Base-by-base conservation (phyloP, 495 filamentous ascomycete species). In the Thermothielavioides terrestris region DNA sequence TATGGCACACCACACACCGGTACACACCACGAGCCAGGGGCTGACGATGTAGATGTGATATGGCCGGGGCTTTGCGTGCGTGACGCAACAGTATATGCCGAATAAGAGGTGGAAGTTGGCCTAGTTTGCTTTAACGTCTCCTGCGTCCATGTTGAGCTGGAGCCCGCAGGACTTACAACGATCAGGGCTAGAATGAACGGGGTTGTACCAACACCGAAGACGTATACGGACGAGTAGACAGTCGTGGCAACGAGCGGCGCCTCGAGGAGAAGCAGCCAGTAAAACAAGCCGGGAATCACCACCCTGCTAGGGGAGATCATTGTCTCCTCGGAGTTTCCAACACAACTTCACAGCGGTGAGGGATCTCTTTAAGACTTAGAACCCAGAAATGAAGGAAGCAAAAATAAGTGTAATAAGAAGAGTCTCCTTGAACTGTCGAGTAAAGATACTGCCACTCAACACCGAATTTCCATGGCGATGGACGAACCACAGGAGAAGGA, bases 191-290 rank as follows among this genome's bases (percentile, higher is more conserved):
- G 42, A 23, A 59, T 57, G 18, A 54, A 61, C 2, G 61, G 36
- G 28, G 55, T 42, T 15, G 41, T 41, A 1, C 38, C 48, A 14
- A 54, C 45, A 3, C 37, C 38, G 20, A 57, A 61, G 31, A 57
- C 50, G 27, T 50, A 63, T 36, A 53, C 52, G n/a, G 55, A 25
- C 10, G 61, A 45, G 42, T 61, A 64, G 36, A 64, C 54, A 27
- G 53, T 50, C 3, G 59, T 48, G 10, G 43, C 53, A 12, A 57
- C 52, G 0, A 58, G 39, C 0, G 59, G 32, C 26, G 42, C 55
- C 28, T 63, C 55, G 12, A 42, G 45, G 9, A 53, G 55, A 28
- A 63, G 55, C 20, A 63, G 46, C 52, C 50, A 63, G 52, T 34
- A 45, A 21, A 60, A 56, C 21, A 44, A 9, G 3, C 26, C 30